These are phyloP conservation scores for Phytophthora idaei DNA, from an alignment of 352 stramenopile species.

Conservation along the genomic window DNA sequence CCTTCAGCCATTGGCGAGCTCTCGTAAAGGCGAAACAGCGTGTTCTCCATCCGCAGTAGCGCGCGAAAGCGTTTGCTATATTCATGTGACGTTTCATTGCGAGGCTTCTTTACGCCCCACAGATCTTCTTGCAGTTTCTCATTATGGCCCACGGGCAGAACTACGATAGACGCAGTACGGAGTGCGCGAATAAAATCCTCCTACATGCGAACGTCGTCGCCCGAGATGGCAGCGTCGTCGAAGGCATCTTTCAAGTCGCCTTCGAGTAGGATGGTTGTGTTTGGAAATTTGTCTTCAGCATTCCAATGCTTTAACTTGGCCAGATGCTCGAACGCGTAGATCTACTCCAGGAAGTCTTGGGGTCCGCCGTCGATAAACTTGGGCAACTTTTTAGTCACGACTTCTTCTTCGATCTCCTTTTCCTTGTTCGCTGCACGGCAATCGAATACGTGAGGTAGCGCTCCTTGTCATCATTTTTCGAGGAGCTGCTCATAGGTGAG, in stretches of 20 bases:
- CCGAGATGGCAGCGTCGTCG: neutral
- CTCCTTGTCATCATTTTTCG: constrained; percentile 19
- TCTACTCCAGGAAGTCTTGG: constrained; percentile 14
- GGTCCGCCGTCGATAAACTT: constrained; percentile 22
- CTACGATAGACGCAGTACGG: constrained; percentile 1
- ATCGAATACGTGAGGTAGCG: constrained; percentile 8
- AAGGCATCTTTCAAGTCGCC: constrained; percentile 5
- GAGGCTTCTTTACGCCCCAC: constrained; percentile 1
- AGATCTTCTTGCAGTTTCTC: constrained; percentile 7
- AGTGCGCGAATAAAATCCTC: constrained; percentile 7
- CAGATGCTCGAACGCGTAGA: constrained; percentile 9
- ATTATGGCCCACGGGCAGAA: too few species aligned
- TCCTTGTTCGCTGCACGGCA: constrained; percentile 8
- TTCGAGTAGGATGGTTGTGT: constrained; percentile 9
- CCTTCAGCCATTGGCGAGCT: neutral
- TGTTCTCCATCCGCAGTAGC: too few species aligned
- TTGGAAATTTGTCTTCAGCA: constrained; percentile 21
- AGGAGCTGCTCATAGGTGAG: neutral
- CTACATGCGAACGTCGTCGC: constrained; percentile 11
- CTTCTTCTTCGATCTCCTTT: constrained; percentile 13
- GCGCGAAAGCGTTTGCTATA: constrained; percentile 6
- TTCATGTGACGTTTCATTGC: neutral
- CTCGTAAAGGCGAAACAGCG: too few species aligned
- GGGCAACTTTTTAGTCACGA: constrained; percentile 17
- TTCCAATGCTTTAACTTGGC: constrained; percentile 9